A percentile compares a stretch with the other conserved stretches of the same genome.
These are phyloP conservation scores for Schizochytrium sp. DNA, from an alignment of 108 stramenopile species.

Conservation along the genomic window DNA sequence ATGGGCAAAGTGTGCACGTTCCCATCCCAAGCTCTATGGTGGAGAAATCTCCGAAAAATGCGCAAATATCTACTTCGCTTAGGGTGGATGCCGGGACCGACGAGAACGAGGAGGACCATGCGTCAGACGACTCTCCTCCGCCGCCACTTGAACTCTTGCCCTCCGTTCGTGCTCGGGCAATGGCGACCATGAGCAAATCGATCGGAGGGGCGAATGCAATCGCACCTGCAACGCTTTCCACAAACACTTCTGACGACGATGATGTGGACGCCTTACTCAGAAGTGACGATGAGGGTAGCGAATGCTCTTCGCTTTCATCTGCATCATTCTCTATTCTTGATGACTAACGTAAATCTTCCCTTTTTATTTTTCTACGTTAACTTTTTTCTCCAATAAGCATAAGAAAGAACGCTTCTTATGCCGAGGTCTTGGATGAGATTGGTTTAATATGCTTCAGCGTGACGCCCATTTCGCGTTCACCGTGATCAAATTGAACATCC, in stretches of 20 bases:
- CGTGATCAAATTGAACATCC: background rate
- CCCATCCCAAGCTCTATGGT: too few species aligned
- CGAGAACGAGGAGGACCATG: too few species aligned
- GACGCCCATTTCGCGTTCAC: background rate
- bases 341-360: too few species aligned
- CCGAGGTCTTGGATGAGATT: background rate
- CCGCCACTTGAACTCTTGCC: background rate
- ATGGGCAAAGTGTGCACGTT: too few species aligned
- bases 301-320: too few species aligned
- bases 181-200: background rate
- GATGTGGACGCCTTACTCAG: background rate
- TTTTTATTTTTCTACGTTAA: background rate
- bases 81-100: too few species aligned
- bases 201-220: background rate
- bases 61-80: too few species aligned
- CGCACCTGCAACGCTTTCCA: background rate
- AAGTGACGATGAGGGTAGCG: too few species aligned
- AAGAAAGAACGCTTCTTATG: too few species aligned
- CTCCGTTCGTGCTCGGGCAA: background rate
- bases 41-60: too few species aligned
- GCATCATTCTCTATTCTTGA: too few species aligned
- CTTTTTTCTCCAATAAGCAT: background rate
- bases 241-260: background rate
- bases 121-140: too few species aligned
- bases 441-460: background rate